Percentiles rank a stretch among this genome's conserved stretches.
Evolutionary conservation across 208 protist species (phyloP).

Genomic region (Porcisia hertigi): DNA sequence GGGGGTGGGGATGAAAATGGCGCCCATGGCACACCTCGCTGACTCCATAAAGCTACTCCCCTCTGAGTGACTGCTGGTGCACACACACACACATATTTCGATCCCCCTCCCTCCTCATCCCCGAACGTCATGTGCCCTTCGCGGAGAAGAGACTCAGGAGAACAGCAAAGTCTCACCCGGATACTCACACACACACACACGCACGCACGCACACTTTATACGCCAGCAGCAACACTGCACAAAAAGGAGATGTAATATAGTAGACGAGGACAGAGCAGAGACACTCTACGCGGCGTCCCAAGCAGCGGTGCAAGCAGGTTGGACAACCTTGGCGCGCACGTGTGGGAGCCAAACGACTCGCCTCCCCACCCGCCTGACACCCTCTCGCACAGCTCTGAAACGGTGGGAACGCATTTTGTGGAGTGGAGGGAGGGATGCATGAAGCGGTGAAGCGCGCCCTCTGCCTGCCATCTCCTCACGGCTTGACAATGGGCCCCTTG

Average conservation of each 20-base stretch:
- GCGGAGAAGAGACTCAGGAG: neutral
- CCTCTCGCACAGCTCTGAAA: neutral
- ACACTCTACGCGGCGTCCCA: neutral
- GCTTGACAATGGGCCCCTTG: slow-evolving; percentile 61
- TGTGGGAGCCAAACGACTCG: neutral
- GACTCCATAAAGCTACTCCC: neutral
- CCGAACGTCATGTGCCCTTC: neutral
- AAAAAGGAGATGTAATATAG: neutral
- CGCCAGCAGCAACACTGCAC: neutral
- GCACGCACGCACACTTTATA: neutral
- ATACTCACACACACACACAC: neutral
- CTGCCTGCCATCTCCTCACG: slow-evolving; percentile 26
- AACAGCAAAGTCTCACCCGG: neutral
- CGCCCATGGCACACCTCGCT: neutral
- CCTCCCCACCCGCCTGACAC: neutral
- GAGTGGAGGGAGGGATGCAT: neutral
- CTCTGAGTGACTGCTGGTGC: neutral
- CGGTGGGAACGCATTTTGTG: neutral
- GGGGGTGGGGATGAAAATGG: neutral
- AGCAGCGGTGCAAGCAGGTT: neutral
- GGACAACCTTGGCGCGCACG: neutral
- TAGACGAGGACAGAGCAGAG: neutral
- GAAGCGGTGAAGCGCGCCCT: neutral
- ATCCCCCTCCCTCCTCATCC: neutral
- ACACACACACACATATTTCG: neutral